Evolutionary conservation across 306 rosid genomes (phyloP).

Genomic region (Trichosanthes cucumerina): DNA sequence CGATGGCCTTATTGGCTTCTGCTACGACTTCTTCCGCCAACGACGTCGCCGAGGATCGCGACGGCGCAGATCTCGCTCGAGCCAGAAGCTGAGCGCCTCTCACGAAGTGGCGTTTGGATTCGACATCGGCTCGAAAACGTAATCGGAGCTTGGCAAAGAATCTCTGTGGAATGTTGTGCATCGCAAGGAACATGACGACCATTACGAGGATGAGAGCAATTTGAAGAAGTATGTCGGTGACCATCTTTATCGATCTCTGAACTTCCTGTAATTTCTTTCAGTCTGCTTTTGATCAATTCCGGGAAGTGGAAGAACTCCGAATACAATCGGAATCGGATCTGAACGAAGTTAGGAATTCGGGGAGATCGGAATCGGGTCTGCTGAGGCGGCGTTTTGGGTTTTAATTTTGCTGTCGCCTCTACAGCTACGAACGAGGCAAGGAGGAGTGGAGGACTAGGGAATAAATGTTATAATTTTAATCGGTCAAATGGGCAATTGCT

Average conservation of each 20-base stretch:
- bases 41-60: conserved; percentile 18
- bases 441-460: background rate
- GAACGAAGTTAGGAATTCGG: background rate
- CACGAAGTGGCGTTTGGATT: conserved; percentile 75
- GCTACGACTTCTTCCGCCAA: conserved; percentile 40
- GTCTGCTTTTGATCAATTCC: background rate
- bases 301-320: background rate
- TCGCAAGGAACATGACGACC: conserved; percentile 36
- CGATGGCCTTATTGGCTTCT: conserved; percentile 67
- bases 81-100: conserved; percentile 71
- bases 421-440: background rate
- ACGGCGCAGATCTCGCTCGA: conserved; percentile 40
- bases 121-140: conserved; percentile 25
- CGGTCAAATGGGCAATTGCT: no score
- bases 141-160: conserved; percentile 36
- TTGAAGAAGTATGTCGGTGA: conserved; percentile 48
- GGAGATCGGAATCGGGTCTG: no score
- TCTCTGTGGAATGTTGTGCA: conserved; percentile 54
- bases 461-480: background rate
- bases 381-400: background rate
- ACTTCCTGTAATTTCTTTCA: background rate
- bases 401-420: background rate
- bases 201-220: conserved; percentile 27
- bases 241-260: conserved; percentile 23
- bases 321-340: background rate